Base-by-base conservation (phyloP, 1,139 yeast genomes). In the Suhomyces yuchorum region DNA sequence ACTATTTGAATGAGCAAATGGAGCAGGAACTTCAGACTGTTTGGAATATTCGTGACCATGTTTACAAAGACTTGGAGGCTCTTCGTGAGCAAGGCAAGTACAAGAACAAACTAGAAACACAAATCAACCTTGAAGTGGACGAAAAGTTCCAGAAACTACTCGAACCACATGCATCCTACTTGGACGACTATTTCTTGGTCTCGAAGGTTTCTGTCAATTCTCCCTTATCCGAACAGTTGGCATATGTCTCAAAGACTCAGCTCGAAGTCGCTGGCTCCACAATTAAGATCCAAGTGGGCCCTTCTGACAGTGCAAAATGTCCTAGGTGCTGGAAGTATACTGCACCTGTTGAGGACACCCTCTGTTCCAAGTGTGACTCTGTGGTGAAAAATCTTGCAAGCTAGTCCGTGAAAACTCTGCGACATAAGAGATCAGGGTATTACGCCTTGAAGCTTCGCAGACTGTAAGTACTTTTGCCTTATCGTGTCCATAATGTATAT, bases 271-370 rank as follows among this genome's bases (percentile, higher is more conserved):
- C 64, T 19, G 73, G 67, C 2, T 60, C 58, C 2, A 50, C 49
- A 1, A 56, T 80, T 2, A 53, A 56, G 1, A 65, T 81, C 5
- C 58, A 70, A 11, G 75, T 82, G 6, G 63, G 68, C 8, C 75
- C 74, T 4, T 78, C 90, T 0, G 54, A 66, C 0, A 61, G 68
- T 4, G 67, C 69, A 45, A 90, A 90, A 59, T 93, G 99, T 63
- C 96, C 96, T 2, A 78, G 99, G 61, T 93, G 99, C 66, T 93
- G 99, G 99, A 89, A 89, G 60, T 84, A 70, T 60, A 80, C 80
- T 14, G 74, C 96, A 0, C 64, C 63, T 0, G 59, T 55, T 0
- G 82, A 77, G 40, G 82, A 81, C 14, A 61, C 62, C 2, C 71
- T 92, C 28, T 93, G 99, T 63, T 50, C 51, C 0, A 80, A 95